Evolutionary conservation across 1,284 basidiomycete genomes (phyloP).

Genomic region (Rhodotorula glutinis): DNA sequence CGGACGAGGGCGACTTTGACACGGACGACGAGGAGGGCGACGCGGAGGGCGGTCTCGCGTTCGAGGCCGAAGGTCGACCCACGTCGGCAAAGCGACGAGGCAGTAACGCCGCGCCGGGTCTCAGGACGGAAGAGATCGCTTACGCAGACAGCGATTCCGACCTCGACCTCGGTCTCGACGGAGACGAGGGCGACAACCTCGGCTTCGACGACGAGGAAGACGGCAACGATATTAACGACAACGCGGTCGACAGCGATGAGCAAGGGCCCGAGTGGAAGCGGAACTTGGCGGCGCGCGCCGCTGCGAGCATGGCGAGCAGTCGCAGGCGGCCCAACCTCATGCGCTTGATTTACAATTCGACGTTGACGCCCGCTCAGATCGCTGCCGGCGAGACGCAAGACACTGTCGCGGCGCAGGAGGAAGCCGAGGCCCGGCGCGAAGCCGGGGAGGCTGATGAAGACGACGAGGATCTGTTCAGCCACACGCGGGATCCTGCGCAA

Average conservation of each 20-base stretch:
- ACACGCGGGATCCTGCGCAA: slow-evolving; percentile 40
- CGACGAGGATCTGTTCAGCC: slow-evolving; percentile 45
- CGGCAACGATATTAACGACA: slow-evolving; percentile 39
- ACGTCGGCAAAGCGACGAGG: slow-evolving; percentile 7
- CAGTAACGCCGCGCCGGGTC: slow-evolving; percentile 6
- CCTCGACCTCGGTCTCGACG: slow-evolving; percentile 33
- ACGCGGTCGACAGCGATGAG: slow-evolving; percentile 46
- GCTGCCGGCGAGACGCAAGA: slow-evolving; percentile 52
- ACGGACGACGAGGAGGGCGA: slow-evolving; percentile 17
- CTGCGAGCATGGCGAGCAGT: slow-evolving; percentile 54
- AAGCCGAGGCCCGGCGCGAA: slow-evolving; percentile 29
- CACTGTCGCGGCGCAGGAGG: slow-evolving; percentile 44
- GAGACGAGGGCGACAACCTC: slow-evolving; percentile 39
- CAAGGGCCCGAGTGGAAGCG: slow-evolving; percentile 70
- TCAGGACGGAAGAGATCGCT: slow-evolving; percentile 25
- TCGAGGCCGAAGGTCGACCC: slow-evolving; percentile 8
- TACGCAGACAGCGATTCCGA: slow-evolving; percentile 42
- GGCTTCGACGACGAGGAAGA: slow-evolving; percentile 43
- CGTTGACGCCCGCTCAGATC: slow-evolving; percentile 68
- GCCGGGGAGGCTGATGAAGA: slow-evolving; percentile 45
- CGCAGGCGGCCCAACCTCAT: slow-evolving; percentile 69
- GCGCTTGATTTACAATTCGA: slow-evolving; percentile 75
- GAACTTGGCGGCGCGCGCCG: slow-evolving; percentile 64
- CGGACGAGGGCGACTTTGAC: slow-evolving; percentile 48
- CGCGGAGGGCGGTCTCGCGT: slow-evolving; percentile 17